Base-by-base conservation (phyloP, 352 stramenopile species). In the Globisporangium cystogenes region DNA sequence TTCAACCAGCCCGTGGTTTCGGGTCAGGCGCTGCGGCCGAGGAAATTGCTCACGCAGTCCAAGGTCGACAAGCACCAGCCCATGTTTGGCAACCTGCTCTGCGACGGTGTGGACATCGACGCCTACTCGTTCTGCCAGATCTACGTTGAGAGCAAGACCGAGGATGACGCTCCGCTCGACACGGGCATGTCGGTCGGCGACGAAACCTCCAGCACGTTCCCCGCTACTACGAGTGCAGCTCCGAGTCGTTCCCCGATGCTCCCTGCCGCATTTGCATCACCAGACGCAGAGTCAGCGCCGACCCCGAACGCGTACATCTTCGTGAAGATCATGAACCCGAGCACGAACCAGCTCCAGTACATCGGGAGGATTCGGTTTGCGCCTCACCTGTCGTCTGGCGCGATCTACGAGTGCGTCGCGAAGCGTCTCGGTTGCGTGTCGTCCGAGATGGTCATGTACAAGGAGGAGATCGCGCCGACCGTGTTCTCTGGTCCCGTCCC, bases 41-140 rank as follows among this genome's bases (percentile, higher is more conserved):
- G 77, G 10, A 90, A 90, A 62, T 59, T 79, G 20, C 72, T 93
- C 24, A 82, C 71, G 8, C 73, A 63, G 7, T 40, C 65, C n/a
- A 65, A 66, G 27, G 55, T 68, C 48, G 62, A 74, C 31, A 63
- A 63, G 49, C 54, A 74, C 7, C 65, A 61, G 23, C 75, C 80
- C 10, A 70, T 91, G 24, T 93, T 93, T 60, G 77, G 80, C 14
- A 70, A 75, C 35, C 46, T 88, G 51, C 72, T 93, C 6, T 76
- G 70, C 43, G 82, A 93, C 41, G 82, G 82, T 35, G 74, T 88
- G 21, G 82, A 93, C 60, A 88, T 93, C 50, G 82, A 91, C 48
- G 80, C 82, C 7, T 93, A 93, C 65, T 91, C 80, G 39, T 83
- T 85, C 58, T 87, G 77, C 46, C 70, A 90, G 51, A 71, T 90